Percentiles rank a stretch among this genome's conserved stretches.
Conservation (phyloP, 345 rosid genomes). For the Rhodomyrtus tomentosa region DNA sequence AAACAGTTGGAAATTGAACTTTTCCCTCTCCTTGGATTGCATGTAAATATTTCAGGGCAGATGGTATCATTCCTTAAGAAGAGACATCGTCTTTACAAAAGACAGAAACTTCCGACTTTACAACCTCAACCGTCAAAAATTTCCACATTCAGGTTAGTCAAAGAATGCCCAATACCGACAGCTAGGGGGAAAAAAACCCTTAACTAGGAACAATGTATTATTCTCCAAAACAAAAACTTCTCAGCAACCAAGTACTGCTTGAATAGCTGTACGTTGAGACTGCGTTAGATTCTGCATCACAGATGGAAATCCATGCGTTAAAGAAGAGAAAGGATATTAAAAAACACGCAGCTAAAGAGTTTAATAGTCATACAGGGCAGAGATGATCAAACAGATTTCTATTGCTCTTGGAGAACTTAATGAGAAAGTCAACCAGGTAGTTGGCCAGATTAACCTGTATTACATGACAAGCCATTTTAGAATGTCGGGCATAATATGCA, state of each 20-base stretch:
- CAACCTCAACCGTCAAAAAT: not conserved
- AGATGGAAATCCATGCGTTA: not conserved
- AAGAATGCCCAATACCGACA: not conserved
- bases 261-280: constrained; percentile 41
- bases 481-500: not conserved
- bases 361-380: constrained; percentile 40
- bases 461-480: not conserved
- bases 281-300: constrained; percentile 39
- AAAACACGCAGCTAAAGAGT: not conserved
- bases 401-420: constrained; percentile 40
- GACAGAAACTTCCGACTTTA: not conserved
- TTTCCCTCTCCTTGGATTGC: not conserved
- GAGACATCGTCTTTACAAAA: not conserved
- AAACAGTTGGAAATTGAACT: not conserved
- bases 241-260: constrained; percentile 22
- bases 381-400: constrained; percentile 44
- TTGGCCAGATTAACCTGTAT: constrained; percentile 64
- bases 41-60: not conserved
- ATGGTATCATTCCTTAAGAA: not conserved
- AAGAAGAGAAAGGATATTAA: not conserved
- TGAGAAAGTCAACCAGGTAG: constrained; percentile 52
- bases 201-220: not conserved
- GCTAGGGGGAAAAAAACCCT: not conserved
- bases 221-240: not conserved
- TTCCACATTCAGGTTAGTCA: not conserved